phyloP scores from a whole-genome alignment of 176 grass and related monocot species.

The Oryza brachyantha region DNA sequence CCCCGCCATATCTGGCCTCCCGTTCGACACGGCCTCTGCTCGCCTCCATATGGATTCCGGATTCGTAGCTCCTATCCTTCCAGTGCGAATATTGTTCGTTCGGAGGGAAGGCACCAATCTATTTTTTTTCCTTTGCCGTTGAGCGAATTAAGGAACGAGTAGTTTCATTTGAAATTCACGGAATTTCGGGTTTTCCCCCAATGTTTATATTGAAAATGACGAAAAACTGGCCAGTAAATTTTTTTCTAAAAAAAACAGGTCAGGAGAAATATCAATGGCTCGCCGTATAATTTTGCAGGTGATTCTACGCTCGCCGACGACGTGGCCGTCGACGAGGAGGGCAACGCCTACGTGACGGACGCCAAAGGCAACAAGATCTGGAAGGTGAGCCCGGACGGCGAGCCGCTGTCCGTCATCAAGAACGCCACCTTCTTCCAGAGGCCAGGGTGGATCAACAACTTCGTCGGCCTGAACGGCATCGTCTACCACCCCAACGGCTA shows the following conservation, averaged over 20 bases:
- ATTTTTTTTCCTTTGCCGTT: not conserved
- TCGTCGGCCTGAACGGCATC: slow-evolving; percentile 77
- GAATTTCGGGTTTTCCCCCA: not conserved
- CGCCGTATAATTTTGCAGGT: slow-evolving; percentile 34
- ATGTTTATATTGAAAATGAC: too few relatives aligned
- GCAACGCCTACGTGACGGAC: slow-evolving; percentile 85
- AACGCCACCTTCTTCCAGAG: slow-evolving; percentile 57
- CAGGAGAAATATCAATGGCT: not conserved
- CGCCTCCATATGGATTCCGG: not conserved
- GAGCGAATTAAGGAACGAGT: not conserved
- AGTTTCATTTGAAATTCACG: not conserved
- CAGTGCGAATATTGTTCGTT: not conserved
- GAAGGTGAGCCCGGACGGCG: slow-evolving; percentile 71
- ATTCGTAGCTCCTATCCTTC: not conserved
- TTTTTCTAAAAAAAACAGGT: too few relatives aligned
- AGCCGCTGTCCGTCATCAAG: slow-evolving; percentile 56
- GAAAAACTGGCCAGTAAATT: too few relatives aligned
- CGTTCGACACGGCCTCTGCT: not conserved
- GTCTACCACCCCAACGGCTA: slow-evolving; percentile 77
- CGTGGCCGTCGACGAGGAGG: slow-evolving; percentile 68
- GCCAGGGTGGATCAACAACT: slow-evolving; percentile 45
- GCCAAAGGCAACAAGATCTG: slow-evolving; percentile 69
- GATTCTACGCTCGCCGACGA: slow-evolving; percentile 72
- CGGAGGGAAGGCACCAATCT: not conserved
- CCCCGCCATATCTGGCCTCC: not conserved